A percentile compares a stretch with the other conserved stretches of the same genome.
phyloP scores from a whole-genome alignment of 257 asterid genomes.

The Cinchona pubescens region DNA sequence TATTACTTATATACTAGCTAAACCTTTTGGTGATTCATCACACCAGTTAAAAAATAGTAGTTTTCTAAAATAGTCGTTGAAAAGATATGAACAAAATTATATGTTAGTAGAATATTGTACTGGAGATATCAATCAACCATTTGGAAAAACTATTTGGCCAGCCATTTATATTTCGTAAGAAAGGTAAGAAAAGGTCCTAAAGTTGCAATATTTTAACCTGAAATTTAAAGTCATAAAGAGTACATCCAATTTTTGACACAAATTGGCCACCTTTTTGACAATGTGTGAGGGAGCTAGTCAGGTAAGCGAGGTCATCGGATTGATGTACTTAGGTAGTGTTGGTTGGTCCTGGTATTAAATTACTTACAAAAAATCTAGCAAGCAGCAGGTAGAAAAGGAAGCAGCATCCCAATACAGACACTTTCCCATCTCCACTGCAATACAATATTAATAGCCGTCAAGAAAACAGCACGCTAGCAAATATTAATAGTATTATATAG shows the following conservation, averaged over 20 bases:
- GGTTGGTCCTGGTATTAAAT: not conserved
- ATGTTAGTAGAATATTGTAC: not conserved
- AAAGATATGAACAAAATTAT: not conserved
- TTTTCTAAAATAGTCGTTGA: not conserved
- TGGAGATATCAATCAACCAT: not conserved
- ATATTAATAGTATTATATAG: too few species aligned
- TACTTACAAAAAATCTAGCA: conserved; percentile 79
- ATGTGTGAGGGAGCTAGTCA: not conserved
- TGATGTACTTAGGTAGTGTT: not conserved
- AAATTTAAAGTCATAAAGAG: not conserved
- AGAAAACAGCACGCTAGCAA: not conserved
- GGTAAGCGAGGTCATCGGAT: not conserved
- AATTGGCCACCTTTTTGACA: not conserved
- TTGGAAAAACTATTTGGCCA: not conserved
- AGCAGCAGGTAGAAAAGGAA: conserved; percentile 85
- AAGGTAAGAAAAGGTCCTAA: not conserved
- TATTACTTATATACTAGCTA: too few species aligned
- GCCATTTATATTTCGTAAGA: not conserved
- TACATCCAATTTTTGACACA: not conserved
- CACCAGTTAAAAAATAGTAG: not conserved
- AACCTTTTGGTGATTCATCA: not conserved
- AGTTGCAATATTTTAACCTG: not conserved
- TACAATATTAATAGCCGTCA: not conserved
- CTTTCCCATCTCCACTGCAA: conserved; percentile 99
- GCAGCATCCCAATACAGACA: conserved; percentile 72